Evolutionary conservation across 2,329 filamentous ascomycete species (phyloP).

Genomic region (Cytospora mali): DNA sequence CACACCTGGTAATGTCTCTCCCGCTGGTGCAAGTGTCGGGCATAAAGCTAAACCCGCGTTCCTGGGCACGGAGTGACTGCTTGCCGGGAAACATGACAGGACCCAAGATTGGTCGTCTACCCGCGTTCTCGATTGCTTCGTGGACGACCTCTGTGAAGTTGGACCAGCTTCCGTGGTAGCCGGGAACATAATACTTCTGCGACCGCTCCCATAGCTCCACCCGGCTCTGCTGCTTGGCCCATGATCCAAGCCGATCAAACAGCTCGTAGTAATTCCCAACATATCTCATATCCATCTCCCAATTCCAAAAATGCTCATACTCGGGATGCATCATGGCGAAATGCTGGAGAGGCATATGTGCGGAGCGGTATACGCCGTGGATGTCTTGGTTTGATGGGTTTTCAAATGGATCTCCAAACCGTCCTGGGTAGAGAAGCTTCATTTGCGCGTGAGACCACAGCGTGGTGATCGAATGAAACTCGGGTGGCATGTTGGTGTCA

Average conservation of each 20-base stretch:
- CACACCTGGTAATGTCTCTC: constrained; percentile 57
- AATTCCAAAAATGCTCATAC: constrained; percentile 71
- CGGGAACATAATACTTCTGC: constrained; percentile 75
- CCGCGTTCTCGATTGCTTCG: constrained; percentile 57
- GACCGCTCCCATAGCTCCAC: constrained; percentile 78
- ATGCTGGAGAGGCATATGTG: constrained; percentile 65
- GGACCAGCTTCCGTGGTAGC: constrained; percentile 69
- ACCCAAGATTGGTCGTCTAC: constrained; percentile 67
- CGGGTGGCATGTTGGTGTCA: constrained; percentile 65
- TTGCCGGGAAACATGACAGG: constrained; percentile 58
- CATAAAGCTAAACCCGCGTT: constrained; percentile 55
- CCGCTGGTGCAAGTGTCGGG: constrained; percentile 58
- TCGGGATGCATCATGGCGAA: constrained; percentile 66
- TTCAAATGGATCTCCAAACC: constrained; percentile 69
- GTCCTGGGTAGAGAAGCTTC: constrained; percentile 72
- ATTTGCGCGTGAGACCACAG: constrained; percentile 87
- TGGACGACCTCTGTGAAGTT: constrained; percentile 70
- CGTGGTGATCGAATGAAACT: constrained; percentile 79
- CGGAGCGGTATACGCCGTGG: constrained; percentile 70
- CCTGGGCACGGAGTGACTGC: constrained; percentile 51
- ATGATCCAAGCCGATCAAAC: constrained; percentile 66
- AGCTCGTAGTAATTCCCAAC: constrained; percentile 72
- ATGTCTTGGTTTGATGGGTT: constrained; percentile 60
- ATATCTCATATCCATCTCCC: constrained; percentile 70
- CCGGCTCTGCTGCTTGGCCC: constrained; percentile 69